phyloP scores from a whole-genome alignment of 768 basidiomycete species.

The Lactarius hatsudake region DNA sequence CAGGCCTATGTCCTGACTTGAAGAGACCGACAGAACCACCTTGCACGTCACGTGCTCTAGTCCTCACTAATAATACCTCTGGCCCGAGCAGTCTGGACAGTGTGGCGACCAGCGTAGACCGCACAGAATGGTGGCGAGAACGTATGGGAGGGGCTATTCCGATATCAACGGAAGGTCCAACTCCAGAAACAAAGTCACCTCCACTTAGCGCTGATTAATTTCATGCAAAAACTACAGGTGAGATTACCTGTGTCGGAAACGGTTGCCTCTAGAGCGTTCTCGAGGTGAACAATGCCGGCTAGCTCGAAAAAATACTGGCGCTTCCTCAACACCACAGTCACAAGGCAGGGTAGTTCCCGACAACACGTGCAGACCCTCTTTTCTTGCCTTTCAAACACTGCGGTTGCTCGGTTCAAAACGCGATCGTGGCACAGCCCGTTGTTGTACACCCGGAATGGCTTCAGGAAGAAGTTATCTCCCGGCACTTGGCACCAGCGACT shows the following conservation, averaged over 20 bases:
- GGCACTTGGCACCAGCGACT: constrained; percentile 19
- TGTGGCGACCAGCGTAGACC: neutral
- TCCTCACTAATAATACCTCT: neutral
- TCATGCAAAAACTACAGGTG: neutral
- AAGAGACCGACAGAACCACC: neutral
- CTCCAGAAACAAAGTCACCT: neutral
- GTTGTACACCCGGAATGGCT: neutral
- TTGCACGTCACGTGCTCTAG: neutral
- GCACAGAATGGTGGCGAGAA: neutral
- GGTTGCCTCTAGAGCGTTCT: neutral
- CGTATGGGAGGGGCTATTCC: neutral
- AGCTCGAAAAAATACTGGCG: constrained; percentile 10
- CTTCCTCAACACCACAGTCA: constrained; percentile 14
- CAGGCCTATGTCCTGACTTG: neutral
- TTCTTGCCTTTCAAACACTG: constrained; percentile 1
- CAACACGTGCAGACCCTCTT: constrained; percentile 21
- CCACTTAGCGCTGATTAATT: neutral
- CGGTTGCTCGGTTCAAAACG: constrained; percentile 3
- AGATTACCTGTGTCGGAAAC: constrained; percentile 9
- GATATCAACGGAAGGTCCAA: neutral
- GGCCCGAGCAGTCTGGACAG: neutral
- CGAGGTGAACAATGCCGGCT: constrained; percentile 5
- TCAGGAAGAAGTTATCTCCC: neutral
- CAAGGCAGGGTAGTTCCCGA: neutral
- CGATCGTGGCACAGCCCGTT: neutral